Evolutionary conservation across 352 stramenopile species (phyloP), one percentile per base, ranked within the genome.

Genomic region (Halophytophthora batemanensis): DNA sequence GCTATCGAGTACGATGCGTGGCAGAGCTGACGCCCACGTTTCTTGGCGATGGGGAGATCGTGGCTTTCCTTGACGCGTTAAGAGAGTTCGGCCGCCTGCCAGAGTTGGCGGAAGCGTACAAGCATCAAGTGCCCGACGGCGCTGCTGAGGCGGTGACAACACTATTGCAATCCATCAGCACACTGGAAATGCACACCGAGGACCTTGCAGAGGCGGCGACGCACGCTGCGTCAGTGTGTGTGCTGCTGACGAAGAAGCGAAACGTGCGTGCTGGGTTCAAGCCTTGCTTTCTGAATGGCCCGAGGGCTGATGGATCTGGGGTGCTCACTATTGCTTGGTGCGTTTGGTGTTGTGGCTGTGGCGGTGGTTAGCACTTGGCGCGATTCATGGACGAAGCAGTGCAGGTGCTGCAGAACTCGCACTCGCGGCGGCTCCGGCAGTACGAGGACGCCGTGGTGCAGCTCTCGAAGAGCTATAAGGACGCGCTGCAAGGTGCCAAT

Each of bases 401-500:
- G 19, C 46, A 65, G 31, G 44, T 86, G n/a, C 28, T 84, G 17
- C 50, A 72, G 17, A 68, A 65, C 15, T 77, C 71, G 10, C 59
- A 75, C 36, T 64, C 69, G 10, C 54, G 53, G 33, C 61, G 61
- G 2, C 47, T 74, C n/a, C 19, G 38, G 7, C 39, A 70, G 36
- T 67, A 59, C 31, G 59, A 82, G 23, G 37, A 41, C 2, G 45
- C 63, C 5, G 70, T 78, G 39, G 46, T 66, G 10, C 45, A 64
- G 22, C 46, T 78, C 10, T 57, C 74, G 10, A 44, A 46, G 1
- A 53, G 64, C 0, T 84, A 73, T 49, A 48, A 71, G 23, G 14
- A 18, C 2, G 56, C 67, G 2, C 21, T 87, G 0, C 15, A 52
- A 62, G 71, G 73, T 74, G 41, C 15, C 13, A 25, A 4, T n/a